Conservation (phyloP, 1,139 yeast species). For the Nadsonia starkeyi-henricii region DNA sequence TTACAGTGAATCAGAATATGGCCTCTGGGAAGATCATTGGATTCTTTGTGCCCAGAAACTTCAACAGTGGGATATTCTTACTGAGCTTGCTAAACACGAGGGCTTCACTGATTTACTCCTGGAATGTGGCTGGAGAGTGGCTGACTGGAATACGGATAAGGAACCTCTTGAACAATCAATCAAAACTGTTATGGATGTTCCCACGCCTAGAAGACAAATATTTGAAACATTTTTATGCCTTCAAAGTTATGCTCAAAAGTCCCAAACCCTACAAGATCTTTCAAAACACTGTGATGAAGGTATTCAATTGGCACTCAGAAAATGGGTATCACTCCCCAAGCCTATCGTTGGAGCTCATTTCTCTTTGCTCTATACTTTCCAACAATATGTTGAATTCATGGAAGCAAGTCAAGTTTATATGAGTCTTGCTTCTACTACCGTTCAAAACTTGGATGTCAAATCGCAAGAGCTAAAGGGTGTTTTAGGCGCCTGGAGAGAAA, state of each 20-base stretch:
- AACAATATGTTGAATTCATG: slow-evolving; percentile 93
- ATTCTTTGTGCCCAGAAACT: slow-evolving; percentile 90
- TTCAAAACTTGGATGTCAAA: slow-evolving; percentile 80
- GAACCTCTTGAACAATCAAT: slow-evolving; percentile 92
- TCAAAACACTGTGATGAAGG: slow-evolving; percentile 90
- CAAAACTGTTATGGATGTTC: slow-evolving; percentile 94
- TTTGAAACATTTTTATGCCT: slow-evolving; percentile 87
- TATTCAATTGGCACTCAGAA: slow-evolving; percentile 77
- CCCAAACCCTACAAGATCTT: slow-evolving; percentile 63
- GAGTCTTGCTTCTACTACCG: slow-evolving; percentile 77
- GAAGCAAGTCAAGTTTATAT: slow-evolving; percentile 94
- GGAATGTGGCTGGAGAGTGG: slow-evolving; percentile 99
- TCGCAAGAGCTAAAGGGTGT: slow-evolving; percentile 91
- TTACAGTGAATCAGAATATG: slow-evolving; percentile 88
- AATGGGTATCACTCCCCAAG: slow-evolving; percentile 84
- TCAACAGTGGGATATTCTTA: slow-evolving; percentile 95
- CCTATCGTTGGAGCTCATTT: slow-evolving; percentile 72
- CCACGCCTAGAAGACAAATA: slow-evolving; percentile 91
- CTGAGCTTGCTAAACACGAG: slow-evolving; percentile 95
- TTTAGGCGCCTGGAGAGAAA: slow-evolving; percentile 93
- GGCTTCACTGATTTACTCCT: slow-evolving; percentile 86
- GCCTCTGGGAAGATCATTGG: slow-evolving; percentile 99
- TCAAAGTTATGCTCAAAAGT: slow-evolving; percentile 87
- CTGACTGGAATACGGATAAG: slow-evolving; percentile 94
- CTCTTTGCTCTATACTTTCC: slow-evolving; percentile 85